Evolutionary conservation across 331 rosid genomes (phyloP).

Genomic region (Rhamnella rubrinervis): DNA sequence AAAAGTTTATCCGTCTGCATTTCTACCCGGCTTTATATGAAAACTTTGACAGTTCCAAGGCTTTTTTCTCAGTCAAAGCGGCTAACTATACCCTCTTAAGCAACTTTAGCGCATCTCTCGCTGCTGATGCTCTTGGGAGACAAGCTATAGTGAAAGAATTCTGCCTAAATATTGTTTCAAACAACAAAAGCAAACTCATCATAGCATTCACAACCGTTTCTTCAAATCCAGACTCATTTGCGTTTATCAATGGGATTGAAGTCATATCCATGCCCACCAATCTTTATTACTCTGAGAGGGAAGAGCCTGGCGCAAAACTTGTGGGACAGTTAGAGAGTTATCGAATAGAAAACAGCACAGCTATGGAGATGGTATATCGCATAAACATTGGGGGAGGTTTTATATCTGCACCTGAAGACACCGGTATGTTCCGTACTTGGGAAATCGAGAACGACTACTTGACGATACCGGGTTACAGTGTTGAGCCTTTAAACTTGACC

Average conservation of each 20-base stretch:
- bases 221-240: conserved; percentile 11
- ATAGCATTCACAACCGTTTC: conserved; percentile 21
- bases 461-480: fast-evolving
- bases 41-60: not conserved
- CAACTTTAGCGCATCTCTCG: not conserved
- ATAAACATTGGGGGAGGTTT: conserved; percentile 10
- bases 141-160: conserved; percentile 2
- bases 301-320: no score
- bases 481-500: not conserved
- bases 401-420: not conserved
- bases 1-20: not conserved
- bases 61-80: not conserved
- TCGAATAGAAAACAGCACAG: not conserved
- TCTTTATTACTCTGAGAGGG: conserved; percentile 13
- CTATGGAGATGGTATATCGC: conserved; percentile 10
- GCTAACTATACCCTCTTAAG: not conserved
- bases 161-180: conserved; percentile 1
- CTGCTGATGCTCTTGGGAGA: not conserved
- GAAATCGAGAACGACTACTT: not conserved
- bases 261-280: conserved; percentile 31
- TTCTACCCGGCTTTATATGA: not conserved
- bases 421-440: conserved; percentile 35
- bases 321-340: not conserved
- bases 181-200: not conserved
- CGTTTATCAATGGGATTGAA: conserved; percentile 42